Conservation (phyloP, 768 basidiomycete genomes). For the Rhizopogon salebrosus region DNA sequence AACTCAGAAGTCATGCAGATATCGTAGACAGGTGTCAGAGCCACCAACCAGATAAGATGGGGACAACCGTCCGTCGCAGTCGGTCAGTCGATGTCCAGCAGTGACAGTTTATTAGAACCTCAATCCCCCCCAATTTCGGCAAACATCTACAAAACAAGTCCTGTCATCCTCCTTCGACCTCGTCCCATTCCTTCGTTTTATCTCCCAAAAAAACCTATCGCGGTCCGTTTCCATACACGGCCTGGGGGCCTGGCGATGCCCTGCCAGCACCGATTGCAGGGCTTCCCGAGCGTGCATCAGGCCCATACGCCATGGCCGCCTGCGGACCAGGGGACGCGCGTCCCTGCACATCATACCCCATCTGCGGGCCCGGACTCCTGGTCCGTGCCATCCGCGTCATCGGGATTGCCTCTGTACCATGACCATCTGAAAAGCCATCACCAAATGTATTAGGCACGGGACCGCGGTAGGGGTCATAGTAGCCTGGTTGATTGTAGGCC, state of each 20-base stretch:
- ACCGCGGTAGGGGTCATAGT: constrained; percentile 79
- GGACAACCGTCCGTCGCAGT: constrained; percentile 10
- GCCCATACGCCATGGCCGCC: constrained; percentile 32
- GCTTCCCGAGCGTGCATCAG: constrained; percentile 24
- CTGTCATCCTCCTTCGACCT: background rate
- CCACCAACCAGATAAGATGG: constrained; percentile 18
- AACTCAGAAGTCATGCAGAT: constrained; percentile 9
- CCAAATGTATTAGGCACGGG: constrained; percentile 65
- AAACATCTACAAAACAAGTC: constrained; percentile 8
- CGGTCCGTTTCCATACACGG: constrained; percentile 38
- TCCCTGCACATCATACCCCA: constrained; percentile 32
- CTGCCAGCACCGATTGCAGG: constrained; percentile 27
- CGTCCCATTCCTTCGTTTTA: background rate
- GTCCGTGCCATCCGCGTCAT: constrained; percentile 61
- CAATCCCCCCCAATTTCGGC: constrained; percentile 3
- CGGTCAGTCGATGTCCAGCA: constrained; percentile 7
- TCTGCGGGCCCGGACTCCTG: constrained; percentile 37
- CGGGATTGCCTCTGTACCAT: constrained; percentile 57
- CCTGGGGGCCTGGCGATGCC: constrained; percentile 42
- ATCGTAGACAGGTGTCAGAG: constrained; percentile 5
- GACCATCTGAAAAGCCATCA: constrained; percentile 28
- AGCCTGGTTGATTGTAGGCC: constrained; percentile 35
- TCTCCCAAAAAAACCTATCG: constrained; percentile 13
- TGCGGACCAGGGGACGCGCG: constrained; percentile 38
- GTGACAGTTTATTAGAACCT: constrained; percentile 11